Evolutionary conservation across 1,284 basidiomycete genomes (phyloP).

Genomic region (Grifola frondosa): DNA sequence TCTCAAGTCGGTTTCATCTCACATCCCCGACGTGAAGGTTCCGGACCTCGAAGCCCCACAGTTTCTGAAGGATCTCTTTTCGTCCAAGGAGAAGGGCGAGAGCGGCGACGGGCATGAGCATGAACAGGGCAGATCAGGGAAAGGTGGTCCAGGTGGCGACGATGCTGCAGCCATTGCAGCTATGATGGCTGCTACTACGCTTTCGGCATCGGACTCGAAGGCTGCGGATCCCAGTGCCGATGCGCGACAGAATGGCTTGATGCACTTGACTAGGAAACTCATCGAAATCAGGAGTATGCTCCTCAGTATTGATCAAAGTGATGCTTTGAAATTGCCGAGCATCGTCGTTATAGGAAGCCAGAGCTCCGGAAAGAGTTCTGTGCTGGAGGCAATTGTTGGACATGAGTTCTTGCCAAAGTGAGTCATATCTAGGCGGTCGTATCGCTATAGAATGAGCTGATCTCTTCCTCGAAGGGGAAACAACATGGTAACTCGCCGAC

Average conservation of each 20-base stretch:
- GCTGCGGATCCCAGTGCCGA: slow-evolving; percentile 39
- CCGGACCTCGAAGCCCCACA: slow-evolving; percentile 71
- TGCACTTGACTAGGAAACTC: slow-evolving; percentile 92
- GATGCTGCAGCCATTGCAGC: slow-evolving; percentile 63
- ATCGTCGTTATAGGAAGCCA: slow-evolving; percentile 99
- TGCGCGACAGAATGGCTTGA: slow-evolving; percentile 66
- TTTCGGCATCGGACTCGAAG: slow-evolving; percentile 66
- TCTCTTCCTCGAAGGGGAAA: slow-evolving; percentile 66
- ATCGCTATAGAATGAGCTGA: slow-evolving; percentile 14
- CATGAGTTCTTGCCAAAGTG: slow-evolving; percentile 98
- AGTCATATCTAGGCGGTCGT: slow-evolving; percentile 26
- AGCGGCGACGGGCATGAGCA: slow-evolving; percentile 27
- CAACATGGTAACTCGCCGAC: slow-evolving; percentile 99
- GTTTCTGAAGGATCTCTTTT: slow-evolving; percentile 71
- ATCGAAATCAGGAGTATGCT: slow-evolving; percentile 96
- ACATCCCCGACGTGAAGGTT: slow-evolving; percentile 59
- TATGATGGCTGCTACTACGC: slow-evolving; percentile 70
- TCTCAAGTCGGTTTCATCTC: slow-evolving; percentile 56
- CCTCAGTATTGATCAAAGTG: slow-evolving; percentile 93
- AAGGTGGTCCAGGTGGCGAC: slow-evolving; percentile 54
- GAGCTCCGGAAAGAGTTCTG: slow-evolving; percentile 97
- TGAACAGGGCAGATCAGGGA: slow-evolving; percentile 30
- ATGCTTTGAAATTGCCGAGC: slow-evolving; percentile 89
- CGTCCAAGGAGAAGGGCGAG: slow-evolving; percentile 37
- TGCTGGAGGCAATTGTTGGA: slow-evolving; percentile 96